These are phyloP conservation scores for Xylogone sp. DNA, from an alignment of 2,329 filamentous ascomycete genomes.

Conservation along the genomic window DNA sequence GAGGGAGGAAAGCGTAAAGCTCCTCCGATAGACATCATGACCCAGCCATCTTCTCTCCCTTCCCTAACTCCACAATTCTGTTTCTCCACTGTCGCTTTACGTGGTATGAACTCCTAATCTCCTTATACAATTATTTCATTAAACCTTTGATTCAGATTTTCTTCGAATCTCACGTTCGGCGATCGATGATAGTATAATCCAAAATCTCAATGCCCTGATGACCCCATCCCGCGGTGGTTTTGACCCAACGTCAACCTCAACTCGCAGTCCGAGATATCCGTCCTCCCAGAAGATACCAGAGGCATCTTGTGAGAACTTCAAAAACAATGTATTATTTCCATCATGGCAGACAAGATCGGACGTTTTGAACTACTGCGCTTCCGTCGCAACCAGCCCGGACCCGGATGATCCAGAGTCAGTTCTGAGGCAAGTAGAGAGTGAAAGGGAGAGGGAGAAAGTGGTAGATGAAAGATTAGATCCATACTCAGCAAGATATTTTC, in stretches of 20 bases:
- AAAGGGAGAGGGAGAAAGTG: slow-evolving; percentile 65
- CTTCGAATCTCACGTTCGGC: slow-evolving; percentile 77
- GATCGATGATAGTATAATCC: slow-evolving; percentile 89
- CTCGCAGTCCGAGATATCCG: slow-evolving; percentile 49
- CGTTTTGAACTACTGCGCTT: slow-evolving; percentile 83
- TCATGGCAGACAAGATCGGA: slow-evolving; percentile 82
- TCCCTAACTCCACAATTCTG: slow-evolving; percentile 71
- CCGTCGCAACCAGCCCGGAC: slow-evolving; percentile 83
- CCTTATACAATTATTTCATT: slow-evolving; percentile 1
- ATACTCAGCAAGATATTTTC: slow-evolving; percentile 81
- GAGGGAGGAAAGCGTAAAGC: slow-evolving; percentile 20
- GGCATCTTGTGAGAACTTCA: slow-evolving; percentile 66
- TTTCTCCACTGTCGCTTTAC: slow-evolving; percentile 65
- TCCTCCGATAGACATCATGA: slow-evolving; percentile 19
- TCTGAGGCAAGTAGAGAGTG: slow-evolving; percentile 65
- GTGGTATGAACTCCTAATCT: slow-evolving; percentile 47
- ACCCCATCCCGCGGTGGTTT: slow-evolving; percentile 71
- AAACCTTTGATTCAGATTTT: slow-evolving; percentile 61
- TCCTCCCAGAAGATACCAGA: slow-evolving; percentile 52
- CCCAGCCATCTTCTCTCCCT: slow-evolving; percentile 34
- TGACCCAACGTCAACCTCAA: slow-evolving; percentile 72
- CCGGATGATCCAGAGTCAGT: slow-evolving; percentile 79
- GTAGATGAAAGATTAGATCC: slow-evolving; percentile 90
- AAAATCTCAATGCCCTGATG: slow-evolving; percentile 85
- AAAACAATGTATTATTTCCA: slow-evolving; percentile 75